These are phyloP conservation scores for Voacanga thouarsii DNA, from an alignment of 257 asterid genomes.

Conservation along the genomic window DNA sequence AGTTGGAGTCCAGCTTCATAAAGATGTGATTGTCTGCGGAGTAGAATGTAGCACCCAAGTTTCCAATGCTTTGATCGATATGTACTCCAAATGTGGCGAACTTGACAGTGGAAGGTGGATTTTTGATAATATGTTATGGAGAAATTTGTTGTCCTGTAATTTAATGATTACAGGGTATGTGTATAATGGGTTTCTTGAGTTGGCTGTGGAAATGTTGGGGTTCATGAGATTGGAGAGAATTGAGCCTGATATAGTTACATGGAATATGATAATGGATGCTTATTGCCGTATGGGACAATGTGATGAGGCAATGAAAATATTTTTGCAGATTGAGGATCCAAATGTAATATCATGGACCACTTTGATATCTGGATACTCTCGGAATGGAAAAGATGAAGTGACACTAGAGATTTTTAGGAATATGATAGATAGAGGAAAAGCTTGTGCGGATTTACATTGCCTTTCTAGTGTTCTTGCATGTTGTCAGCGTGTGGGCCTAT, in stretches of 20 bases:
- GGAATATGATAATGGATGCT: slow-evolving; percentile 39
- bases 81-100: slow-evolving; percentile 39
- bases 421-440: slow-evolving; percentile 24
- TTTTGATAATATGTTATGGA: slow-evolving; percentile 31
- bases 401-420: slow-evolving; percentile 25
- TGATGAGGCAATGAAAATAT: slow-evolving; percentile 35
- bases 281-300: slow-evolving; percentile 41
- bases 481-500: slow-evolving; percentile 27
- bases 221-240: slow-evolving; percentile 29
- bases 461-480: slow-evolving; percentile 37
- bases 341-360: slow-evolving; percentile 47
- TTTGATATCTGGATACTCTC: slow-evolving; percentile 40
- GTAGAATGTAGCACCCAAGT: slow-evolving; percentile 25
- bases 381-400: slow-evolving; percentile 24
- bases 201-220: slow-evolving; percentile 30
- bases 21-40: slow-evolving; percentile 32
- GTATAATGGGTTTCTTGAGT: slow-evolving; percentile 23
- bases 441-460: slow-evolving; percentile 35
- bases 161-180: slow-evolving; percentile 37
- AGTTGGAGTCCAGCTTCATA: slow-evolving; percentile 33
- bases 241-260: slow-evolving; percentile 38
- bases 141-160: slow-evolving; percentile 39
- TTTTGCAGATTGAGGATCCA: slow-evolving; percentile 30
- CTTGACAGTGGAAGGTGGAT: slow-evolving; percentile 26
- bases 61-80: slow-evolving; percentile 36